These are phyloP conservation scores for Pholiota adiposa DNA, from an alignment of 1,284 basidiomycete genomes.

Conservation along the genomic window DNA sequence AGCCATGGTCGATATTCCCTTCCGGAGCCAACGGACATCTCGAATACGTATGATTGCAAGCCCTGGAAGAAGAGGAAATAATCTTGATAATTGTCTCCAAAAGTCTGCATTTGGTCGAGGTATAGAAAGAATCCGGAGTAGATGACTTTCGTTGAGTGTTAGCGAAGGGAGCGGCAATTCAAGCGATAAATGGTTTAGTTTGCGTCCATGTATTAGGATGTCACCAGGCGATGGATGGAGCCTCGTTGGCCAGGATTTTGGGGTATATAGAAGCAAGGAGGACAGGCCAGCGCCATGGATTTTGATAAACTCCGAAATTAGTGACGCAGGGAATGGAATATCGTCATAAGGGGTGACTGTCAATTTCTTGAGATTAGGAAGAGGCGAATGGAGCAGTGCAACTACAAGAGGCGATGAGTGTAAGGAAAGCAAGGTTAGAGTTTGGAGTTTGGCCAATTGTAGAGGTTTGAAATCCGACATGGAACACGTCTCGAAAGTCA, in stretches of 20 bases:
- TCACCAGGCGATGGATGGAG: slow-evolving; percentile 61
- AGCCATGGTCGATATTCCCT: slow-evolving; percentile 64
- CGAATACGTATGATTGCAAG: slow-evolving; percentile 61
- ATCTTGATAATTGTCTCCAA: slow-evolving; percentile 53
- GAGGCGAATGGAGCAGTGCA: slow-evolving; percentile 59
- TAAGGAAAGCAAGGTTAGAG: slow-evolving; percentile 69
- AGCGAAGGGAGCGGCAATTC: slow-evolving; percentile 65
- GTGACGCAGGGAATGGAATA: slow-evolving; percentile 56
- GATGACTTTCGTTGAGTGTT: slow-evolving; percentile 40
- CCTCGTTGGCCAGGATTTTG: slow-evolving; percentile 72
- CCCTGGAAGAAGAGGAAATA: slow-evolving; percentile 61
- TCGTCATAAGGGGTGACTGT: slow-evolving; percentile 79
- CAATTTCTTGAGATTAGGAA: slow-evolving; percentile 71
- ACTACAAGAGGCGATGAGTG: slow-evolving; percentile 67
- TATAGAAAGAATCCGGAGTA: slow-evolving; percentile 70
- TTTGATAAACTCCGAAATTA: slow-evolving; percentile 64
- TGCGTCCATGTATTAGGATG: slow-evolving; percentile 58
- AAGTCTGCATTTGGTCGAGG: slow-evolving; percentile 66
- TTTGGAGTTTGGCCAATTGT: slow-evolving; percentile 62
- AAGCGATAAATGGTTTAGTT: slow-evolving; percentile 66
- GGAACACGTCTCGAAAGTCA: slow-evolving; percentile 25
- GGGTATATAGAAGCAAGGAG: slow-evolving; percentile 70
- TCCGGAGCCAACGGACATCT: slow-evolving; percentile 72
- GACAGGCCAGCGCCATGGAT: slow-evolving; percentile 64
- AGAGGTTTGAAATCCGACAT: slow-evolving; percentile 44